Base-by-base conservation (phyloP, 306 rosid genomes). In the Lithocarpus polystachyus region DNA sequence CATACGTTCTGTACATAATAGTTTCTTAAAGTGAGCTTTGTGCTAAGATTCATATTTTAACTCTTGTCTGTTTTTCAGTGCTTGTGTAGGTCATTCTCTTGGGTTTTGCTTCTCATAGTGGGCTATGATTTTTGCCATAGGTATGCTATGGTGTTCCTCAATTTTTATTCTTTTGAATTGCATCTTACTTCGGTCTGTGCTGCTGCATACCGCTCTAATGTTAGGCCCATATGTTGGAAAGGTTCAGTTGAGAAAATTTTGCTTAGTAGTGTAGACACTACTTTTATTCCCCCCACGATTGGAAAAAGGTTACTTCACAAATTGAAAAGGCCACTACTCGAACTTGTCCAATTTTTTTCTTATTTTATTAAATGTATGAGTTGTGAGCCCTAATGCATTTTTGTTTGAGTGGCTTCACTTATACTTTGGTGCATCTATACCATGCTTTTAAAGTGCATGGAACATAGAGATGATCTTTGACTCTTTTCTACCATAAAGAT, bases 1-100 rank as follows among this genome's bases (percentile, higher is more conserved):
- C n/a, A n/a, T 84, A 86, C 79, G 92, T 82, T 77, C n/a, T 60
- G 23, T 69, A 62, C 75, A 59, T 81, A 68, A 26, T 78, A 72
- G 40, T 43, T 80, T 43, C 83, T 77, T 61, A 35, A 68, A 73
- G 53, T 73, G 60, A 48, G 56, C 68, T 82, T 68, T 76, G 8
- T 59, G 10, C 56, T 48, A 24, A 80, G 80, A 61, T 72, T 79
- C 53, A 52, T 5, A 22, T 35, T 59, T 37, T 68, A 55, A 56
- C 68, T 68, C 71, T 68, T 24, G 53, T 19, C 74, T 22, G 54
- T 79, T 43, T 0, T 57, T 77, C 74, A 59, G 37, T 72, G 74
- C 33, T 75, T 67, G 75, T 78, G 76, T 74, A 82, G 84, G 75
- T 56, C 29, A 22, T 64, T 48, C 43, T 45, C 55, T 77, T 70